Conservation (phyloP, 2,329 filamentous ascomycete species). For the Calonectria henricotiae region DNA sequence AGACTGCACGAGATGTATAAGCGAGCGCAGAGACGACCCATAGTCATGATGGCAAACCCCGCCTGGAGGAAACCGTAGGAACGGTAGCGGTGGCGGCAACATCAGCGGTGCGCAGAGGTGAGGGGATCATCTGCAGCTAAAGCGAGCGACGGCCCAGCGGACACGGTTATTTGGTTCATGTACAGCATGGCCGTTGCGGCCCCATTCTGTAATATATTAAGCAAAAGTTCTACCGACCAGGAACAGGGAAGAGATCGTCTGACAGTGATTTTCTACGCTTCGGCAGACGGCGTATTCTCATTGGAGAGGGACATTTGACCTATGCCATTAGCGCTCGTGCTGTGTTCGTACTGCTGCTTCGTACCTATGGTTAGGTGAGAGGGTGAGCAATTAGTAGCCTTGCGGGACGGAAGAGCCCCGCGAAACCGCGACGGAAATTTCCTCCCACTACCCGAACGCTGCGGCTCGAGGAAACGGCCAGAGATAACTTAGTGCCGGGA, state of each 20-base stretch:
- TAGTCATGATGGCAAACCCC: slow-evolving; percentile 70
- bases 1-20: slow-evolving; percentile 84
- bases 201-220: slow-evolving; percentile 54
- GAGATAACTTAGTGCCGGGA: neutral
- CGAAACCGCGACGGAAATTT: slow-evolving; percentile 19
- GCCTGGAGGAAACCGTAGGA: slow-evolving; percentile 57
- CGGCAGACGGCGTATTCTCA: slow-evolving; percentile 4
- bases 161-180: slow-evolving; percentile 47
- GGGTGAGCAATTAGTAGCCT: slow-evolving; percentile 6
- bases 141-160: slow-evolving; percentile 52
- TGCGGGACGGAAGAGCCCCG: slow-evolving; percentile 15
- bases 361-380: no score
- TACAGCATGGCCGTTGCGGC: slow-evolving; percentile 50
- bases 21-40: slow-evolving; percentile 80
- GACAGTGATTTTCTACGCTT: slow-evolving; percentile 33
- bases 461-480: slow-evolving; percentile 17
- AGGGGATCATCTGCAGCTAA: slow-evolving; percentile 43
- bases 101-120: slow-evolving; percentile 29
- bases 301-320: slow-evolving; percentile 7
- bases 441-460: slow-evolving; percentile 33
- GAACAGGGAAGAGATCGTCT: slow-evolving; percentile 40
- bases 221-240: slow-evolving; percentile 46
- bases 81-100: slow-evolving; percentile 20
- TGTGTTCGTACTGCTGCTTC: slow-evolving; percentile 11
- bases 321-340: neutral